Percentiles rank a stretch among this genome's conserved stretches.
phyloP scores from a whole-genome alignment of 306 rosid species.

The Pachyrhizus erosus region DNA sequence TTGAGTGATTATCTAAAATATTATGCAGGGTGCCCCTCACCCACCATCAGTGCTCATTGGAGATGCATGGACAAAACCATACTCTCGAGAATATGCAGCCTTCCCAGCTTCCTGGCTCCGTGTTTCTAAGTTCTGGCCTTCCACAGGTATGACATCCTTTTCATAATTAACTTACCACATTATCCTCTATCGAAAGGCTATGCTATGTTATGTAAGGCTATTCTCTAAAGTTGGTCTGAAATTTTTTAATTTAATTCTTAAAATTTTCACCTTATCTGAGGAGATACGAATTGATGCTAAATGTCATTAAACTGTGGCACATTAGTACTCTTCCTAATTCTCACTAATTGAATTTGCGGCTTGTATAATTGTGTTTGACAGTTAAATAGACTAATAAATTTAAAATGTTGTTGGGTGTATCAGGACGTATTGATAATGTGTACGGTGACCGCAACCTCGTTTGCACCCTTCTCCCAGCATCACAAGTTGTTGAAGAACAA shows the following conservation, averaged over 20 bases:
- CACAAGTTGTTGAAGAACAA: slow-evolving; percentile 74
- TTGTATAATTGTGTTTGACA: slow-evolving; percentile 27
- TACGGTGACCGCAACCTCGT: slow-evolving; percentile 98
- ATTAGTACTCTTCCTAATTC: neutral
- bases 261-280: neutral
- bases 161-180: neutral
- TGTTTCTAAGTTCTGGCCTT: slow-evolving; percentile 88
- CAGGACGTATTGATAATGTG: slow-evolving; percentile 66
- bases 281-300: neutral
- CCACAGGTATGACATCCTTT: slow-evolving; percentile 62
- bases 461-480: slow-evolving; percentile 84
- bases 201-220: neutral
- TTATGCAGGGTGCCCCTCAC: slow-evolving; percentile 90
- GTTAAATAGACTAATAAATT: slow-evolving; percentile 1
- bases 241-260: neutral
- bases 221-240: neutral
- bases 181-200: neutral
- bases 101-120: slow-evolving; percentile 95
- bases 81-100: slow-evolving; percentile 93
- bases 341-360: neutral
- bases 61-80: slow-evolving; percentile 93
- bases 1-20: slow-evolving; percentile 36
- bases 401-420: slow-evolving; percentile 24
- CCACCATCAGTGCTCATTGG: slow-evolving; percentile 97
- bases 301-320: neutral